Evolutionary conservation across 495 filamentous ascomycete genomes (phyloP).

Genomic region (Penicillium arizonense): DNA sequence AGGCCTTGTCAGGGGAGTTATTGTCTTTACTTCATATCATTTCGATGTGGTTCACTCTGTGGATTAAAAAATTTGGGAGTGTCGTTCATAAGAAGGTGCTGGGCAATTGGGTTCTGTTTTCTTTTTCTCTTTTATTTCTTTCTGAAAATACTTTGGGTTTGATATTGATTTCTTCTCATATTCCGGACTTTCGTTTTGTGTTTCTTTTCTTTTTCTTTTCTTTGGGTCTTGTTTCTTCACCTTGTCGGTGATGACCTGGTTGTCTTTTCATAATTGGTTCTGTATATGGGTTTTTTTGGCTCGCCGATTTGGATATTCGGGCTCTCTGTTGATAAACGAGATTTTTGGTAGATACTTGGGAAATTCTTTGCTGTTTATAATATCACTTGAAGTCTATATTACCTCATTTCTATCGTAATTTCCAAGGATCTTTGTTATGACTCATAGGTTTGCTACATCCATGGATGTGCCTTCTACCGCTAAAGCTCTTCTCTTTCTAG

Average conservation of each 20-base stretch:
- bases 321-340: conserved; percentile 17
- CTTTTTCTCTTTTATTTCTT: background rate
- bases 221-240: conserved; percentile 5
- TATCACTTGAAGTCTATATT: background rate
- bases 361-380: conserved; percentile 3
- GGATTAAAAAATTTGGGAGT: conserved; percentile 20
- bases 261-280: background rate
- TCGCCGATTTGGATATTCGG: conserved; percentile 1
- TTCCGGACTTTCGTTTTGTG: conserved; percentile 8
- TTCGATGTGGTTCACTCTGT: background rate
- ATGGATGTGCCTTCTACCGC: too few relatives aligned
- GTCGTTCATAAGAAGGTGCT: conserved; percentile 5
- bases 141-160: conserved; percentile 9
- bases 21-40: background rate
- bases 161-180: background rate
- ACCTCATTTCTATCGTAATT: background rate
- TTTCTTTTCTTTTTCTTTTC: conserved; percentile 1
- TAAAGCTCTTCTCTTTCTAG: too few relatives aligned
- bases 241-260: conserved; percentile 7
- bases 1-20: conserved; percentile 23
- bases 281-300: conserved; percentile 18
- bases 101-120: conserved; percentile 13
- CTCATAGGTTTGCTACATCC: too few relatives aligned
- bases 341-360: conserved; percentile 13
- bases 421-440: too few relatives aligned